Base-by-base conservation (phyloP, 2,329 filamentous ascomycete species). In the Fusarium clavum region DNA sequence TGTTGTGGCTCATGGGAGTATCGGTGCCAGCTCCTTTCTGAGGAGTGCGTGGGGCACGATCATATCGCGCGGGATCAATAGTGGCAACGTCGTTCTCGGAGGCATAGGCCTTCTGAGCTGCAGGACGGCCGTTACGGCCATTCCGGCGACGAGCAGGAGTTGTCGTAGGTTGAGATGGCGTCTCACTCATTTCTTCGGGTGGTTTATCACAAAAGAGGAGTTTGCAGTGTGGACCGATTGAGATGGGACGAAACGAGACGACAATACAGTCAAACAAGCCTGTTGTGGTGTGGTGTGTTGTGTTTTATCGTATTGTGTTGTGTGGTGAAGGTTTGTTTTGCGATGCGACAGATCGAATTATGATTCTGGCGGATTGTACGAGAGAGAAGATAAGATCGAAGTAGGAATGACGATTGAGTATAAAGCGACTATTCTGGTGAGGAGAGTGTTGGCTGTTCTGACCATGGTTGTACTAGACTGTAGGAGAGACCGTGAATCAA, bases 41-140 rank as follows among this genome's bases (percentile, higher is more conserved):
- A 4, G 87, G 87, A 4, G 87, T 88, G 76, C 82, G 74, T 67
- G 82, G 75, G 71, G 79, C 70, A 75, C 77, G 54, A 71, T 73
- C 63, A 73, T 79, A 69, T 77, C 80, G 68, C 67, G 78, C 46
- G 76, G 78, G 70, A 32, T 78, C 75, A 60, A 78, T 62, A 43
- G 65, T 72, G 45, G 70, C 71, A 38, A 72, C 78, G 72, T 89
- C 87, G 72, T 85, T 88, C 76, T 89, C 87, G 6, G 87, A 89
- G 25, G 85, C 87, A 73, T 89, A 88, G n/a, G 82, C 83, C 77
- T 86, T 88, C 64, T 84, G 84, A 13, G 79, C 79, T 18, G 83
- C 79, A 71, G 69, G 73, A 76, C 70, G 83, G 77, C 69, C 82
- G 77, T 76, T 79, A 72, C 76, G 83, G 80, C 71, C 82, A 75